Percentiles rank a stretch among this genome's conserved stretches.
phyloP scores from a whole-genome alignment of 2,329 filamentous ascomycete genomes.

The Fusarium sp. region DNA sequence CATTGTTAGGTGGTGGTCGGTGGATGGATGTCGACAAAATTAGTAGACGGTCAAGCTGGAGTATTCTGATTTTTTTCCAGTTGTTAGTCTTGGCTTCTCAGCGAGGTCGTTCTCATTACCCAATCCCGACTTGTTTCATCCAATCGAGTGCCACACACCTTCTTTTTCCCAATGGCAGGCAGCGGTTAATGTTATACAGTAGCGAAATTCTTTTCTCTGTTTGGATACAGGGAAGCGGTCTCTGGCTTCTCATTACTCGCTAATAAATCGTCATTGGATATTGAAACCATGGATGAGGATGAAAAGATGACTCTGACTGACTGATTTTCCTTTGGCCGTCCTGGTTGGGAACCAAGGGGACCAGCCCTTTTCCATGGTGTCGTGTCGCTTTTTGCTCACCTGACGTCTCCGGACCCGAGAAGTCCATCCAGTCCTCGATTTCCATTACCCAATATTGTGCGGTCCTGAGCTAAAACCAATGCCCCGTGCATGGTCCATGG shows the following conservation, averaged over 20 bases:
- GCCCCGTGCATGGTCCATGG: slow-evolving; percentile 40
- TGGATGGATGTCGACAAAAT: slow-evolving; percentile 30
- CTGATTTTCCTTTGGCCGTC: slow-evolving; percentile 1
- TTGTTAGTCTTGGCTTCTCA: slow-evolving; percentile 39
- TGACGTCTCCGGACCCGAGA: slow-evolving; percentile 41
- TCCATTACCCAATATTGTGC: slow-evolving; percentile 62
- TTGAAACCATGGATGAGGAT: slow-evolving; percentile 4
- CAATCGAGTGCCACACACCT: slow-evolving; percentile 48
- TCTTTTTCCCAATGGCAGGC: slow-evolving; percentile 29
- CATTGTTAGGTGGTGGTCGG: slow-evolving; percentile 4
- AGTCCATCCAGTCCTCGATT: slow-evolving; percentile 58
- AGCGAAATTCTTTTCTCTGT: slow-evolving; percentile 34
- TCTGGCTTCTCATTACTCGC: slow-evolving; percentile 32
- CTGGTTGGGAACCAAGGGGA: not conserved
- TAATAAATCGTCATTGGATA: slow-evolving; percentile 35
- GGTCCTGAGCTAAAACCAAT: slow-evolving; percentile 48
- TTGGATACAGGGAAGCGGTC: slow-evolving; percentile 26
- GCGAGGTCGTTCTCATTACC: slow-evolving; percentile 53
- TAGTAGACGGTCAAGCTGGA: slow-evolving; percentile 20
- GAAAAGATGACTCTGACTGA: slow-evolving; percentile 7
- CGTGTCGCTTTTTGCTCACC: slow-evolving; percentile 44
- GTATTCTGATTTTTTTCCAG: slow-evolving; percentile 18
- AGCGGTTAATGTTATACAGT: slow-evolving; percentile 16
- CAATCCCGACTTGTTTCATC: slow-evolving; percentile 48
- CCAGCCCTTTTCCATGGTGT: slow-evolving; percentile 41